phyloP scores from a whole-genome alignment of 495 filamentous ascomycete genomes.

The Penicillium daleae region DNA sequence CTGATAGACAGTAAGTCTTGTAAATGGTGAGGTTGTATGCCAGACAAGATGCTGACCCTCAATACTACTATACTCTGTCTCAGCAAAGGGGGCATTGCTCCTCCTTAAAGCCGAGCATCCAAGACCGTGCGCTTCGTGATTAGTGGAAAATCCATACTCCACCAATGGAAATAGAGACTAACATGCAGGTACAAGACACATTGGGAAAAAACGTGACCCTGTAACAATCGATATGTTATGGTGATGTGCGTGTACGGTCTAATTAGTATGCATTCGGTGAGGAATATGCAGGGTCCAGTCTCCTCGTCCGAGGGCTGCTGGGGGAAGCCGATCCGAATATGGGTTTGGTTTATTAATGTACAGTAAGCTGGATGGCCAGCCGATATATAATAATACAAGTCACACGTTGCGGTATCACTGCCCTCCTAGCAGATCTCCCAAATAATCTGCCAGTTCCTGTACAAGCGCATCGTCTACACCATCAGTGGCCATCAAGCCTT shows the following conservation, averaged over 20 bases:
- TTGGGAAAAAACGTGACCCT: too few species aligned
- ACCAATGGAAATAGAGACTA: constrained; percentile 9
- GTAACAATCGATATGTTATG: too few species aligned
- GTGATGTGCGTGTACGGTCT: background rate
- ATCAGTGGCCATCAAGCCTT: constrained; percentile 21
- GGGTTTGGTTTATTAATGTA: constrained; percentile 10
- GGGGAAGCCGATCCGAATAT: too few species aligned
- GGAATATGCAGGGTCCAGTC: background rate
- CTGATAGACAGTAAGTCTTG: background rate
- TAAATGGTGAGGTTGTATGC: too few species aligned
- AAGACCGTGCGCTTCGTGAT: constrained; percentile 3
- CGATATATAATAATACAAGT: constrained; percentile 7
- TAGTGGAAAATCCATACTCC: constrained; percentile 19
- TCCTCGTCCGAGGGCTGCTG: background rate
- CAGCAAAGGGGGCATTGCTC: background rate
- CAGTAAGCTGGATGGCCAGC: constrained; percentile 2
- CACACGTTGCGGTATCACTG: constrained; percentile 6
- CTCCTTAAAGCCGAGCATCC: background rate
- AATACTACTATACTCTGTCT: background rate
- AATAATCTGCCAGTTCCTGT: constrained; percentile 25
- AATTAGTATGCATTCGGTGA: too few species aligned
- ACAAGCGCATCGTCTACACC: constrained; percentile 19
- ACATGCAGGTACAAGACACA: background rate
- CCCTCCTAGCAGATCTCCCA: constrained; percentile 27
- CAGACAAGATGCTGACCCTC: too few species aligned